Evolutionary conservation across 805 yeast species (phyloP), one percentile per base, ranked within the genome.

Genomic region (Nakazawaea ishiwadae): DNA sequence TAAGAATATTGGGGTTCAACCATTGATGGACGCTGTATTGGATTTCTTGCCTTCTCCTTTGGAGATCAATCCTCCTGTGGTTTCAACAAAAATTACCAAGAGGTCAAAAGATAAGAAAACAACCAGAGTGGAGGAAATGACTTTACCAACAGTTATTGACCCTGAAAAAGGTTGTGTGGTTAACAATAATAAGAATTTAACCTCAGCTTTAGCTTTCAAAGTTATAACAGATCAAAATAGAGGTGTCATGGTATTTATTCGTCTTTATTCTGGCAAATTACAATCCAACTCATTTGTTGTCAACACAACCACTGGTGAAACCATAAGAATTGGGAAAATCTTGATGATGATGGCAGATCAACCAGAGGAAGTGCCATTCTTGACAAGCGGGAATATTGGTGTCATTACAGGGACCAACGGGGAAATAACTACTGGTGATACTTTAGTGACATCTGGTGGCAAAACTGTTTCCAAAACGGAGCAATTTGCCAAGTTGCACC

Each of bases 1-100:
- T 62, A 75, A 72, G 50, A 91, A 91, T 58, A 84, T 91, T 35
- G 99, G 99, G 19, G 96, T 93, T 2, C 98, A 93, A 57, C 96
- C 98, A 1, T 65, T 93, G 37, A 62, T 93, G 61, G 97, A 91
- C 60, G 90, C 95, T 0, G 73, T 90, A 10, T 73, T 79, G 1
- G 73, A 75, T 41, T 93, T 75, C 52, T 63, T 93, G 14, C 98
- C 99, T 0, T 79, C 89, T 1, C 98, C 98, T 1, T 48, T 73
- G 3, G 89, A 89, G 47, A 68, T 72, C 1, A 56, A 56, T 1
- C 50, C 72, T 3, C 93, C 95, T 0, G 78, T 77, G 35, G 69
- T 82, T 3, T 49, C 65, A 12, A 50, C 48, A 3, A 51, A 10
- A 16, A 47, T 43, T 39, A 51, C 52, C 44, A 49, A 50, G 37